These are phyloP conservation scores for Glycine latifolia DNA, from an alignment of 306 rosid species.

Conservation along the genomic window DNA sequence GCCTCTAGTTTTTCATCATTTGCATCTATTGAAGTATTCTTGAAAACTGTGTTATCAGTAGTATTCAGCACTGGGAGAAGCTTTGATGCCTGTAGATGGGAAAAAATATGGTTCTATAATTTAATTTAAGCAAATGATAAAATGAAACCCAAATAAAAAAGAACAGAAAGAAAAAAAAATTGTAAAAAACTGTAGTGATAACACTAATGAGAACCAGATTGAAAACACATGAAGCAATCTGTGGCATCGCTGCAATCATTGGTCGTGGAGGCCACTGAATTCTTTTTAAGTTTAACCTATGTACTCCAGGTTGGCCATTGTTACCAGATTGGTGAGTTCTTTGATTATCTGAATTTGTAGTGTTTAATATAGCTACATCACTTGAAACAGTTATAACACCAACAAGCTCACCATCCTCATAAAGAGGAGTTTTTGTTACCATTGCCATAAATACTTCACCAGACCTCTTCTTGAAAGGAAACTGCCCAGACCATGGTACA, in stretches of 20 bases:
- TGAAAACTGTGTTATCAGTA: constrained; percentile 41
- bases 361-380: constrained; percentile 59
- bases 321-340: constrained; percentile 45
- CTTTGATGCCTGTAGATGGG: constrained; percentile 65
- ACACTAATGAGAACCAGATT: constrained; percentile 62
- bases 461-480: constrained; percentile 74
- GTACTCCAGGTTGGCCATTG: constrained; percentile 45
- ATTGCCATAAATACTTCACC: constrained; percentile 71
- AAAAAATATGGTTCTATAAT: neutral
- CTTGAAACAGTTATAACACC: constrained; percentile 67
- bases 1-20: constrained; percentile 47
- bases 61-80: constrained; percentile 45
- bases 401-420: constrained; percentile 66
- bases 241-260: constrained; percentile 57
- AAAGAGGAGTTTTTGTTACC: constrained; percentile 65
- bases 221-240: constrained; percentile 73
- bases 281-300: constrained; percentile 53
- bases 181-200: constrained; percentile 26
- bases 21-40: constrained; percentile 47
- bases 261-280: constrained; percentile 64
- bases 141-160: constrained; percentile 23
- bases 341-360: constrained; percentile 40
- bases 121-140: constrained; percentile 24
- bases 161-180: neutral
- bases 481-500: constrained; percentile 73